Percentiles rank a stretch among this genome's conserved stretches.
These are phyloP conservation scores for Coriolopsis trogii DNA, from an alignment of 1,284 basidiomycete species.

Conservation along the genomic window DNA sequence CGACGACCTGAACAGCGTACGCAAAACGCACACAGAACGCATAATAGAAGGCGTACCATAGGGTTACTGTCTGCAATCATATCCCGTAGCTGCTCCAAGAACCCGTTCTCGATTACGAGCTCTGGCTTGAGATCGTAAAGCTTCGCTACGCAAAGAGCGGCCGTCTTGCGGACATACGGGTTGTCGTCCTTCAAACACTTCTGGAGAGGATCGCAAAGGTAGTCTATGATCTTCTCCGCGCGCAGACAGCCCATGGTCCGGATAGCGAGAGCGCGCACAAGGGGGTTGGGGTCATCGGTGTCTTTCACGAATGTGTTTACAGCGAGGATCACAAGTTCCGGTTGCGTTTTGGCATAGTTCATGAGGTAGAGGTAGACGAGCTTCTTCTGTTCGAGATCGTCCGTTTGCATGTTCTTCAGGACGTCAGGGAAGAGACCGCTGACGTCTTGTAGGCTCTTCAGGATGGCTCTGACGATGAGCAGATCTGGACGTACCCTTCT, in stretches of 20 bases:
- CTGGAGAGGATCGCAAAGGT: conserved; percentile 92
- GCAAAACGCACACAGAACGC: conserved; percentile 5
- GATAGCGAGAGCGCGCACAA: conserved; percentile 95
- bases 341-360: conserved; percentile 99
- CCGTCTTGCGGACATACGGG: conserved; percentile 97
- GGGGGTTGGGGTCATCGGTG: conserved; percentile 93
- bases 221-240: conserved; percentile 99
- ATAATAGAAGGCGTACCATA: conserved; percentile 62
- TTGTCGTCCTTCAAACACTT: conserved; percentile 94
- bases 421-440: conserved; percentile 97
- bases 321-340: conserved; percentile 95
- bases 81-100: conserved; percentile 86
- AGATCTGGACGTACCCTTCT: conserved; percentile 66
- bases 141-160: conserved; percentile 95
- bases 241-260: conserved; percentile 97
- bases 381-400: conserved; percentile 94
- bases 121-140: conserved; percentile 97
- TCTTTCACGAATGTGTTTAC: conserved; percentile 99
- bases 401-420: conserved; percentile 98
- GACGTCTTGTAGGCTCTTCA: conserved; percentile 64
- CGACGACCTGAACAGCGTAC: conserved; percentile 72
- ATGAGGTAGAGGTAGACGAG: conserved; percentile 98
- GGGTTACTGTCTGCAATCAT: conserved; percentile 96
- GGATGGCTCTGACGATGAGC: not conserved
- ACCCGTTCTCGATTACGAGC: conserved; percentile 93